These are phyloP conservation scores for Avena insularis DNA, from an alignment of 176 grass and related monocot species.

Conservation along the genomic window DNA sequence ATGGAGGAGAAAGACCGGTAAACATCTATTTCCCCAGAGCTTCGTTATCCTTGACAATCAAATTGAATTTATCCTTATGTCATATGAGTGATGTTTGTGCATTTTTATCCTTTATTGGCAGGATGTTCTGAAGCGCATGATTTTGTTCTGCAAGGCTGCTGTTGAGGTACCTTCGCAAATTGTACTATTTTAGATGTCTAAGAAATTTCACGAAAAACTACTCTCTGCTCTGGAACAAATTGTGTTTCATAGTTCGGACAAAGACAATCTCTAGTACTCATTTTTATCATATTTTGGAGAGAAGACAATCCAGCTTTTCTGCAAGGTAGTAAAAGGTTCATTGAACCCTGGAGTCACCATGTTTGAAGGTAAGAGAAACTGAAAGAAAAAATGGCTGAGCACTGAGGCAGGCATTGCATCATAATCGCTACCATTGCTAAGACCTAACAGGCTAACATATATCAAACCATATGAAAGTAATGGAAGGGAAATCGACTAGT, in stretches of 20 bases:
- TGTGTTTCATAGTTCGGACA: not conserved
- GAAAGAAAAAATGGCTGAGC: not conserved
- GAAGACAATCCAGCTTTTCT: not conserved
- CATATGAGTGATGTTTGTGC: conserved; percentile 20
- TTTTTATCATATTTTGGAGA: not conserved
- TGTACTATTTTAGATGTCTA: not conserved
- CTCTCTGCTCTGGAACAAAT: not conserved
- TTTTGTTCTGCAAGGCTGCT: conserved; percentile 94
- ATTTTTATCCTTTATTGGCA: conserved; percentile 45
- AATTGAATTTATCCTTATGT: not conserved
- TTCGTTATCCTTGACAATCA: conserved; percentile 1
- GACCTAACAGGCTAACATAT: not conserved
- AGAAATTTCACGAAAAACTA: not conserved
- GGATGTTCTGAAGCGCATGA: conserved; percentile 91
- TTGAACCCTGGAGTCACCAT: not conserved
- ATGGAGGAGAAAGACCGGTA: conserved; percentile 80
- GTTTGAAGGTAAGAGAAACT: not conserved
- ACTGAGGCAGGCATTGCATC: not conserved
- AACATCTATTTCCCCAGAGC: not conserved
- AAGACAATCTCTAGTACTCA: not conserved
- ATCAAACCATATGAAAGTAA: not conserved
- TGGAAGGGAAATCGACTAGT: not conserved
- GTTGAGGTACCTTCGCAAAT: conserved; percentile 68
- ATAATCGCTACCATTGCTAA: not conserved
- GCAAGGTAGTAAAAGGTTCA: not conserved